Conservation (phyloP, 1,284 basidiomycete genomes). For the Ceratorhiza oryzae-sativae region DNA sequence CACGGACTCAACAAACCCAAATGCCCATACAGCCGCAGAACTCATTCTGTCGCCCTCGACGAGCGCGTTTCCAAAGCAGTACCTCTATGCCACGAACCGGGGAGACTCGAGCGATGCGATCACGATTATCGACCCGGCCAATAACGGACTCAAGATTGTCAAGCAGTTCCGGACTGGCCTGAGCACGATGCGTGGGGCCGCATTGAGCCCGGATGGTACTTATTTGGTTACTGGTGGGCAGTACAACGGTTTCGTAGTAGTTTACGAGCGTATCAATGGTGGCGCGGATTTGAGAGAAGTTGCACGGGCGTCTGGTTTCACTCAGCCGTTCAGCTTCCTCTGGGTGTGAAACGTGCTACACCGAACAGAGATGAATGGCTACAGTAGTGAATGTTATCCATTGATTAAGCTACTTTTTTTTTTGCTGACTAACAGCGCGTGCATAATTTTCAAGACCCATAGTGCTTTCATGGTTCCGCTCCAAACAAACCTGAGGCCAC, state of each 20-base stretch:
- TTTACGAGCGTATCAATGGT: slow-evolving; percentile 61
- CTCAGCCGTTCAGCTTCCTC: slow-evolving; percentile 20
- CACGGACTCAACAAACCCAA: slow-evolving; percentile 26
- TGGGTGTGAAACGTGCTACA: no score
- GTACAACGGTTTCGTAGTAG: slow-evolving; percentile 62
- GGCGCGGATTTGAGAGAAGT: slow-evolving; percentile 62
- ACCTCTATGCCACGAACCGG: slow-evolving; percentile 40
- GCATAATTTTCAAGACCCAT: no score
- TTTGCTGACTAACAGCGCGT: no score
- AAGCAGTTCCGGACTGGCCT: slow-evolving; percentile 69
- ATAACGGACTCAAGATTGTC: slow-evolving; percentile 50
- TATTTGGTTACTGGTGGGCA: slow-evolving; percentile 65
- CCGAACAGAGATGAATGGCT: no score
- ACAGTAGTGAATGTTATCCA: no score
- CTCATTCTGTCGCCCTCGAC: slow-evolving; percentile 32
- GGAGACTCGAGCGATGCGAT: no score
- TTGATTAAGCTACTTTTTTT: no score
- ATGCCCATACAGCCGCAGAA: slow-evolving; percentile 31
- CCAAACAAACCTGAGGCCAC: no score
- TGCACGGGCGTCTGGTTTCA: slow-evolving; percentile 55
- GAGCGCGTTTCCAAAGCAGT: slow-evolving; percentile 28
- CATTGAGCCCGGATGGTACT: slow-evolving; percentile 61
- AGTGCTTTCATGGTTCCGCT: no score
- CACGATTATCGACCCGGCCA: slow-evolving; percentile 2
- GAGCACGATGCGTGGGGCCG: slow-evolving; percentile 68